phyloP scores from a whole-genome alignment of 495 filamentous ascomycete species.

The Penicillium bovifimosum region DNA sequence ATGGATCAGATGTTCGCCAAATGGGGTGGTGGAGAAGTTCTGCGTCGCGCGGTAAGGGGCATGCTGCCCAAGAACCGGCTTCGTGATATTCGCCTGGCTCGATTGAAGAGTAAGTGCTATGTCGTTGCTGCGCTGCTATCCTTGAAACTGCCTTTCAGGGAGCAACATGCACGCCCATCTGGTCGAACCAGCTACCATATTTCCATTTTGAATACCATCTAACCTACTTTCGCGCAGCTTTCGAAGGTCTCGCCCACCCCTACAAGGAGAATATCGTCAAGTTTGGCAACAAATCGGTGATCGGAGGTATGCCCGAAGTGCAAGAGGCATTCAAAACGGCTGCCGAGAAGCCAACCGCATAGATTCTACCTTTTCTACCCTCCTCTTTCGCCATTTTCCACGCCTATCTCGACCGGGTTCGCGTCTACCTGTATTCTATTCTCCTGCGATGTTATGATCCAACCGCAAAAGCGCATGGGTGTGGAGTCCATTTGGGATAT shows the following conservation, averaged over 20 bases:
- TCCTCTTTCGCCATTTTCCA: constrained; percentile 14
- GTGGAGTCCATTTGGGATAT: constrained; percentile 37
- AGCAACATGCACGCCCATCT: neutral
- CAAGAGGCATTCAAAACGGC: constrained; percentile 43
- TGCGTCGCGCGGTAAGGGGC: constrained; percentile 85
- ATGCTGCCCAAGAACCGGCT: constrained; percentile 98
- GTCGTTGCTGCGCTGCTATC: neutral
- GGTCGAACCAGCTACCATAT: neutral
- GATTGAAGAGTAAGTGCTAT: constrained; percentile 67
- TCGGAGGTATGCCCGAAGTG: constrained; percentile 43
- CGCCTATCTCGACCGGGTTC: constrained; percentile 3
- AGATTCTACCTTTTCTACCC: constrained; percentile 14
- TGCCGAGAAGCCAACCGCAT: constrained; percentile 18
- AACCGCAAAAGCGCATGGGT: constrained; percentile 46
- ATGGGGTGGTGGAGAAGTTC: constrained; percentile 88
- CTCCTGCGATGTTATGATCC: constrained; percentile 28
- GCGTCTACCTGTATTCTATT: constrained; percentile 29
- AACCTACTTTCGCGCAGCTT: constrained; percentile 49
- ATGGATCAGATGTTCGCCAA: constrained; percentile 95
- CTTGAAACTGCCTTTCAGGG: neutral
- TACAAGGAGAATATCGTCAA: constrained; percentile 83
- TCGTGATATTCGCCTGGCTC: constrained; percentile 74
- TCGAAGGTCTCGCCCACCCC: constrained; percentile 85
- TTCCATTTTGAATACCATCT: neutral
- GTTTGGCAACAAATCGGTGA: constrained; percentile 50